Conservation (phyloP, 345 rosid genomes). For the Syzygium grande region DNA sequence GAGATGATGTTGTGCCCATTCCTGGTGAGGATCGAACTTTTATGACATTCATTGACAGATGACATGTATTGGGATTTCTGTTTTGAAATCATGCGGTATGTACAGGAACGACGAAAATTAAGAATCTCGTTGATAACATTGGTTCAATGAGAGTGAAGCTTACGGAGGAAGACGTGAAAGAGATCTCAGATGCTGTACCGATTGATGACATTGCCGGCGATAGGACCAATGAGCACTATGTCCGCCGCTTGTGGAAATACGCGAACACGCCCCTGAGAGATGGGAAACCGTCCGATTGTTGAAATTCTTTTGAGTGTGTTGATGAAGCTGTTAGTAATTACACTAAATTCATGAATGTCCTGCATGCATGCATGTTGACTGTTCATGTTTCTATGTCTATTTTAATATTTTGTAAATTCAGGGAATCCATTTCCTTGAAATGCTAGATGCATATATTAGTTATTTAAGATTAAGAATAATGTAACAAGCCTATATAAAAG, state of each 20-base stretch:
- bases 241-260: slow-evolving; percentile 5
- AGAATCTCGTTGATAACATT: slow-evolving; percentile 38
- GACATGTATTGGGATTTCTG: not conserved
- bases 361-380: too few relatives aligned
- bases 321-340: not conserved
- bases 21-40: slow-evolving; percentile 19
- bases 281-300: not conserved
- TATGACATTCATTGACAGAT: too few relatives aligned
- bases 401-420: too few relatives aligned
- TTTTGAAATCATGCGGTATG: not conserved
- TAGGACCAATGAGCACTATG: not conserved
- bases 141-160: slow-evolving; percentile 31
- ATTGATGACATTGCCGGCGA: slow-evolving; percentile 17
- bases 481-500: too few relatives aligned
- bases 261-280: slow-evolving; percentile 17
- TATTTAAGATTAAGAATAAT: too few relatives aligned
- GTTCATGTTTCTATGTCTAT: too few relatives aligned
- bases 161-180: slow-evolving; percentile 20
- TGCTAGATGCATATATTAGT: too few relatives aligned
- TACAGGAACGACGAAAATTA: slow-evolving; percentile 41
- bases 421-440: too few relatives aligned
- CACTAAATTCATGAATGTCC: not conserved
- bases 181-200: slow-evolving; percentile 22
- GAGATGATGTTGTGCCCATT: slow-evolving; percentile 32
- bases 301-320: not conserved